These are phyloP conservation scores for Solanum clarkiae DNA, from an alignment of 257 asterid genomes.

Conservation along the genomic window DNA sequence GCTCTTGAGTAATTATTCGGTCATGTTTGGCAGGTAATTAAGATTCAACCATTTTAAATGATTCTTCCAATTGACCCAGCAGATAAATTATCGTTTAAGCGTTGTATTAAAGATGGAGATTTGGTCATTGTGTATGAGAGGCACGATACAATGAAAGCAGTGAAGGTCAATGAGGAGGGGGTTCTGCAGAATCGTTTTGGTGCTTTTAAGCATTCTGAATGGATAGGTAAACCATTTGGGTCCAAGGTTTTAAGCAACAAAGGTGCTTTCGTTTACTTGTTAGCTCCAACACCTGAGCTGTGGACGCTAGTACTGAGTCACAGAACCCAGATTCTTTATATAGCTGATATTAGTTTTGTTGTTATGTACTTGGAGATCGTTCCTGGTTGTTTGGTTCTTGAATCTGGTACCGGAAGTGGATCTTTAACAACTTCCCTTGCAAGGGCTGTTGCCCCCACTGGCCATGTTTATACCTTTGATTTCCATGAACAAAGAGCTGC, in stretches of 20 bases:
- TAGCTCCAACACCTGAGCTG: conserved; percentile 92
- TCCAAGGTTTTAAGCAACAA: conserved; percentile 72
- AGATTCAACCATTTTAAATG: conserved; percentile 1
- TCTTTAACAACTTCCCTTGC: conserved; percentile 86
- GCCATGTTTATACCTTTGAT: conserved; percentile 85
- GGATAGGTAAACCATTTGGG: conserved; percentile 90
- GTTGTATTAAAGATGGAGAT: conserved; percentile 57
- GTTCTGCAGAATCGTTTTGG: conserved; percentile 85
- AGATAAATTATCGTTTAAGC: conserved; percentile 45
- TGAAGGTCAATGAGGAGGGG: conserved; percentile 44
- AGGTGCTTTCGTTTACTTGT: conserved; percentile 68
- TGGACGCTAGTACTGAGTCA: conserved; percentile 96
- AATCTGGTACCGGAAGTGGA: conserved; percentile 98
- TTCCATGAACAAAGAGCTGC: conserved; percentile 95
- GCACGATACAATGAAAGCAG: conserved; percentile 73
- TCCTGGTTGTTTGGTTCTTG: conserved; percentile 91
- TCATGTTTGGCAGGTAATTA: not conserved
- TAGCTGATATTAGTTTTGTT: conserved; percentile 92
- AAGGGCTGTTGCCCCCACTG: conserved; percentile 71
- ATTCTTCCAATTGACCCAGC: conserved; percentile 37
- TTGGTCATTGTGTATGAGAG: conserved; percentile 74
- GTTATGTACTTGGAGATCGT: conserved; percentile 76
- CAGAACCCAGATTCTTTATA: conserved; percentile 88
- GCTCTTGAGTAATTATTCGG: not conserved
- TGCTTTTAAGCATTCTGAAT: conserved; percentile 69